A percentile compares a stretch with the other conserved stretches of the same genome.
These are phyloP conservation scores for Metschnikowia dekortorum DNA, from an alignment of 805 yeast genomes.

Conservation along the genomic window DNA sequence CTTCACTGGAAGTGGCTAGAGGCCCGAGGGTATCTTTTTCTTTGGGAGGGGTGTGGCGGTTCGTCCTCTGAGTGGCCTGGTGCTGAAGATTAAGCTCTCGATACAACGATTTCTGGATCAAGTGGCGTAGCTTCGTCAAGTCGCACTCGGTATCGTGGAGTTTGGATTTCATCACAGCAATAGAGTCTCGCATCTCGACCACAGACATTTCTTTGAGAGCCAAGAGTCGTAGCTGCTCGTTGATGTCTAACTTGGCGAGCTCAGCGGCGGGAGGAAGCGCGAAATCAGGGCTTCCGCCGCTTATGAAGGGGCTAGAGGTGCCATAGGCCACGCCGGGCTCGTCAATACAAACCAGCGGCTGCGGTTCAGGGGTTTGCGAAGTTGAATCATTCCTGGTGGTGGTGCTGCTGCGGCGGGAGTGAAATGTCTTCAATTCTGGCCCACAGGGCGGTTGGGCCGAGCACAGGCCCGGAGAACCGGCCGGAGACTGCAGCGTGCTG, in stretches of 20 bases:
- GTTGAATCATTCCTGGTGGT: not conserved
- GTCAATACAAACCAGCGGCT: not conserved
- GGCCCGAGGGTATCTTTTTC: not conserved
- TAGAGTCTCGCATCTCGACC: slow-evolving; percentile 56
- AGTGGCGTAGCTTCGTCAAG: slow-evolving; percentile 45
- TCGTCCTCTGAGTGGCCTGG: not conserved
- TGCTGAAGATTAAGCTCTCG: slow-evolving; percentile 28
- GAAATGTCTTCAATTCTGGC: slow-evolving; percentile 1
- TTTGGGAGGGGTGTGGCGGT: not conserved
- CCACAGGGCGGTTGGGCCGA: not conserved
- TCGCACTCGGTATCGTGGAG: slow-evolving; percentile 45
- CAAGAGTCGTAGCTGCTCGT: slow-evolving; percentile 52
- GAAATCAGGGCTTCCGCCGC: slow-evolving; percentile 15
- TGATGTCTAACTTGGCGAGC: slow-evolving; percentile 31
- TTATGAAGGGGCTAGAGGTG: not conserved
- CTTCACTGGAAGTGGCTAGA: not conserved
- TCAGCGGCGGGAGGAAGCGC: slow-evolving; percentile 31
- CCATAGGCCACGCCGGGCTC: not conserved
- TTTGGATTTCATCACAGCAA: slow-evolving; percentile 39
- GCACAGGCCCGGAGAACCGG: not conserved
- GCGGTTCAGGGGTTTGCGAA: not conserved
- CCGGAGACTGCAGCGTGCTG: not conserved
- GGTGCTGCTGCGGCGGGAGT: slow-evolving; percentile 3
- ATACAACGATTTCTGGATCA: slow-evolving; percentile 44
- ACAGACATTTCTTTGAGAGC: slow-evolving; percentile 69